phyloP scores from a whole-genome alignment of 306 rosid genomes.

The Carpinus fangiana region DNA sequence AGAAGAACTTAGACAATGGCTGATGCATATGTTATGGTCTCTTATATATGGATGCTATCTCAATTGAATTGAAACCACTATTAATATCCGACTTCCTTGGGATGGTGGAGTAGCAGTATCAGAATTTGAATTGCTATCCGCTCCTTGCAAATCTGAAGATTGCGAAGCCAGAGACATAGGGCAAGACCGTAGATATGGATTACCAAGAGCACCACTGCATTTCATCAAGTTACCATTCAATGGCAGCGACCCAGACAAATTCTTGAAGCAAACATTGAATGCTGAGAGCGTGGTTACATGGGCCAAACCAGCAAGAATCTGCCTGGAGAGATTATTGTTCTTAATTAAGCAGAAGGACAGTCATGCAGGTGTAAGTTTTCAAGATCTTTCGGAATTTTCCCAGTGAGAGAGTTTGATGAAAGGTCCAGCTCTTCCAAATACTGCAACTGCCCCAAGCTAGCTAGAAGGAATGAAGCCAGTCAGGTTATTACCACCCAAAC shows the following conservation, averaged over 20 bases:
- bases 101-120: conserved; percentile 38
- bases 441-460: conserved; percentile 62
- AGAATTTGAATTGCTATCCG: conserved; percentile 32
- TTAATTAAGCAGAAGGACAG: conserved; percentile 65
- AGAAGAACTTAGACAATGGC: conserved; percentile 87
- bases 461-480: conserved; percentile 63
- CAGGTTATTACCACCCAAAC: conserved; percentile 61
- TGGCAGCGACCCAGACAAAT: conserved; percentile 84
- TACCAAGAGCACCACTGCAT: conserved; percentile 80
- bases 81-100: conserved; percentile 29
- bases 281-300: conserved; percentile 61
- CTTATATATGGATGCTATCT: conserved; percentile 92
- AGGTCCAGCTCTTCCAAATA: conserved; percentile 75
- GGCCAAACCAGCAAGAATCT: conserved; percentile 78
- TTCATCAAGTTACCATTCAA: conserved; percentile 55
- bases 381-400: conserved; percentile 71
- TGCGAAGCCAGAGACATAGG: conserved; percentile 43
- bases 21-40: conserved; percentile 91
- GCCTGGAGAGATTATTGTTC: conserved; percentile 79
- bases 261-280: conserved; percentile 87
- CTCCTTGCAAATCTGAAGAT: conserved; percentile 54
- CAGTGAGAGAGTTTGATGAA: conserved; percentile 67
- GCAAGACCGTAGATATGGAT: conserved; percentile 63
- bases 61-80: conserved; percentile 66
- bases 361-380: conserved; percentile 61